Percentiles rank a stretch among this genome's conserved stretches.
Conservation (phyloP, 2,329 filamentous ascomycete genomes). For the Lachnellula hyalina region DNA sequence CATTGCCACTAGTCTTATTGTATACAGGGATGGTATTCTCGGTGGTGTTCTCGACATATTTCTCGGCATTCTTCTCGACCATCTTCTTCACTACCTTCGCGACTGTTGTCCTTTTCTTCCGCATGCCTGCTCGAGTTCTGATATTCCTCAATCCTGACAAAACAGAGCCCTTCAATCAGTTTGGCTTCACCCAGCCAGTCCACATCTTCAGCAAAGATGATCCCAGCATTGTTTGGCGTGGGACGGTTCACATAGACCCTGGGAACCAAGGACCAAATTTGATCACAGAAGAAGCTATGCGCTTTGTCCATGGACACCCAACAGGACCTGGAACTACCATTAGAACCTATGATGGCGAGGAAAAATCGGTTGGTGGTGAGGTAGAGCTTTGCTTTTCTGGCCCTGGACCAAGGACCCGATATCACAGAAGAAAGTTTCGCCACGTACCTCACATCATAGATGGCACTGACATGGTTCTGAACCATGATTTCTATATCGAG, state of each 20-base stretch:
- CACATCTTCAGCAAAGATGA: neutral
- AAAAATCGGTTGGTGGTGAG: neutral
- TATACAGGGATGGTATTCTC: no score
- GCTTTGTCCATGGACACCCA: neutral
- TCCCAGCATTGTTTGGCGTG: neutral
- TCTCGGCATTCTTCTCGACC: no score
- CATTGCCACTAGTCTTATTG: no score
- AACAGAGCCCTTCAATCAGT: no score
- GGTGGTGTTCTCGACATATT: no score
- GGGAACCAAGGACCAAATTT: neutral
- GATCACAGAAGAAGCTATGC: neutral
- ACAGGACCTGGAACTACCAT: neutral
- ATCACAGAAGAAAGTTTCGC: neutral
- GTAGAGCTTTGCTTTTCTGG: neutral
- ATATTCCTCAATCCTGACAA: no score
- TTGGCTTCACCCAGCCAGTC: neutral
- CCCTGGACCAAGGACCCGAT: neutral
- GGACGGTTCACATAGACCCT: neutral
- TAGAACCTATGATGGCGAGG: neutral
- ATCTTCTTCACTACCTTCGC: no score
- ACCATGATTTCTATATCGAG: neutral
- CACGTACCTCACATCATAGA: neutral
- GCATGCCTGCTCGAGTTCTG: no score
- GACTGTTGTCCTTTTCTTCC: no score
- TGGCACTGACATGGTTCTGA: neutral